Evolutionary conservation across 1,139 yeast genomes (phyloP), one percentile per base, ranked within the genome.

Genomic region (Pneumocystis murina): DNA sequence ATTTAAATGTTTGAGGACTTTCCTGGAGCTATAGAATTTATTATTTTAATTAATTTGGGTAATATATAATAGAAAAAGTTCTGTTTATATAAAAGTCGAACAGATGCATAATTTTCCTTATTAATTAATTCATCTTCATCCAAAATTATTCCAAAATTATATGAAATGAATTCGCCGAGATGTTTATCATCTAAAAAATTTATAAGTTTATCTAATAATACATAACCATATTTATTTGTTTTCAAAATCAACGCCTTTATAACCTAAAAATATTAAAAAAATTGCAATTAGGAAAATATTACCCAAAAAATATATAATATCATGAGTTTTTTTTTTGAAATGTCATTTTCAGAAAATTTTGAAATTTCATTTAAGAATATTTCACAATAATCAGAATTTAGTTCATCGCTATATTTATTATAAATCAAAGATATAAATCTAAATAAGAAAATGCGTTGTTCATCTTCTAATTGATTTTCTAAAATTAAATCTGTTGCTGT

Each of bases 1-100:
- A 61, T 58, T 71, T 70, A 41, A 33, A 16, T 35, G 14, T 48
- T 48, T 48, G 28, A 14, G 28, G 16, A 54, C 38, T 38, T 48
- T 24, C 65, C 58, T 20, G 61, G 43, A 8, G 7, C 20, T 41
- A 67, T 64, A 3, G 67, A 60, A 38, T 67, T 68, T 66, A 71
- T 71, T 4, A 73, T 73, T 0, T 67, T 69, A 14, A 74, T 68
- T 1, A 77, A 64, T 24, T 68, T 67, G 3, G 75, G 75, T 12
- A 77, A 68, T 3, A 68, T 76, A 10, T 78, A 75, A 65, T 82
- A 82, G 73, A 88, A 88, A 30, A 87, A 78, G 68, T 84, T 84
- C 71, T 92, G 97, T 72, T 88, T 89, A 77, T 86, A 87, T 39
- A 92, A 77, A 59, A 81, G 73, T 65, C 86, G 80, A 35, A 86